These are phyloP conservation scores for Ogataea salicorniae DNA, from an alignment of 805 yeast genomes.

Conservation along the genomic window DNA sequence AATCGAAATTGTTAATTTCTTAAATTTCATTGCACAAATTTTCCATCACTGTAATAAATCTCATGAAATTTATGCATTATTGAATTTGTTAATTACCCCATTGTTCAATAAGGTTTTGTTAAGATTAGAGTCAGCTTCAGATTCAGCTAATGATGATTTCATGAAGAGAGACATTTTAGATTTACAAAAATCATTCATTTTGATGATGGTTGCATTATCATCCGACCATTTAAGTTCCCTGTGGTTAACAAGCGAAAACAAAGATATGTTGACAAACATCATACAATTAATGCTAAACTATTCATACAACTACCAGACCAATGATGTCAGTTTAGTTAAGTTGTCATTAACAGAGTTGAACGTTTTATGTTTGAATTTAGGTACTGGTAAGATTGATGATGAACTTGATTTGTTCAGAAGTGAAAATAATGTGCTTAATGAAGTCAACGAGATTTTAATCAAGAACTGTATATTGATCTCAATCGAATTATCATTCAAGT, in stretches of 20 bases:
- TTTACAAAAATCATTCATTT: slow-evolving; percentile 65
- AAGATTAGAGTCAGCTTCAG: slow-evolving; percentile 20
- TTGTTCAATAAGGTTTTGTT: slow-evolving; percentile 58
- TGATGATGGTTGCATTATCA: slow-evolving; percentile 62
- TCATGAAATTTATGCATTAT: slow-evolving; percentile 62
- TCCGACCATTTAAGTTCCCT: slow-evolving; percentile 77
- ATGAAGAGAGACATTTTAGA: slow-evolving; percentile 52
- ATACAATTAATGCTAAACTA: slow-evolving; percentile 60
- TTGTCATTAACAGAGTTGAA: slow-evolving; percentile 64
- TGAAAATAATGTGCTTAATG: slow-evolving; percentile 47
- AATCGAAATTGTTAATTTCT: slow-evolving; percentile 71
- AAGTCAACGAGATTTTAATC: slow-evolving; percentile 66
- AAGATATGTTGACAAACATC: slow-evolving; percentile 51
- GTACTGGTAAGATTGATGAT: slow-evolving; percentile 64
- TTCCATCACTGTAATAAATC: slow-evolving; percentile 70
- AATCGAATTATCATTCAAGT: slow-evolving; percentile 77
- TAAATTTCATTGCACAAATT: slow-evolving; percentile 83
- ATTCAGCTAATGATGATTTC: slow-evolving; percentile 28
- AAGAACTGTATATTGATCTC: slow-evolving; percentile 61
- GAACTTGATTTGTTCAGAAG: slow-evolving; percentile 47
- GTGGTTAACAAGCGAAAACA: slow-evolving; percentile 60
- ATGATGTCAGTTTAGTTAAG: slow-evolving; percentile 65
- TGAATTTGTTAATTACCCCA: slow-evolving; percentile 73
- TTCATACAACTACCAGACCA: slow-evolving; percentile 45
- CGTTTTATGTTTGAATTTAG: slow-evolving; percentile 58